Conservation (phyloP, 495 filamentous ascomycete species). For the Chaetomidium leptoderma region DNA sequence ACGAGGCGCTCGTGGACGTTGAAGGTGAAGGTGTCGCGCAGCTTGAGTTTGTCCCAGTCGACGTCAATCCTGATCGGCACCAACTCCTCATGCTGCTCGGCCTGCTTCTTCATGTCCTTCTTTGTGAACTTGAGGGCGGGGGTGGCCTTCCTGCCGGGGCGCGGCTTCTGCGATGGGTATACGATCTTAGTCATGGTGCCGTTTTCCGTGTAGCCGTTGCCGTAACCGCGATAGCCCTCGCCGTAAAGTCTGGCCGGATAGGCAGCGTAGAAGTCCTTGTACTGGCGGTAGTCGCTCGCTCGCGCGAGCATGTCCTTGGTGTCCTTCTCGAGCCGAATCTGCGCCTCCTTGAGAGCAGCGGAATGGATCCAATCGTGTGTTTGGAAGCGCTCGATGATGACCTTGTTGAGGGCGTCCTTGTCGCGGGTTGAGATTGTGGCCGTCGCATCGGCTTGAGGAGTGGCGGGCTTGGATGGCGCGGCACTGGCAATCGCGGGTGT, state of each 20-base stretch:
- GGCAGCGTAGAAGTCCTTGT: slow-evolving; percentile 49
- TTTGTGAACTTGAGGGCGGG: slow-evolving; percentile 64
- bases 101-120: slow-evolving; percentile 76
- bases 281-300: slow-evolving; percentile 50
- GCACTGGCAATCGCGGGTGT: slow-evolving; percentile 28
- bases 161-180: slow-evolving; percentile 69
- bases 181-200: slow-evolving; percentile 52
- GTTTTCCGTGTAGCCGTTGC: slow-evolving; percentile 74
- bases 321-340: slow-evolving; percentile 36
- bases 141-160: slow-evolving; percentile 69
- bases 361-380: slow-evolving; percentile 70
- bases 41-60: slow-evolving; percentile 91
- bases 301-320: slow-evolving; percentile 38
- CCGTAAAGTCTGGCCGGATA: slow-evolving; percentile 53
- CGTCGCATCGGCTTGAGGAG: slow-evolving; percentile 28
- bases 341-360: slow-evolving; percentile 52
- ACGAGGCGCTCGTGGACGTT: slow-evolving; percentile 89
- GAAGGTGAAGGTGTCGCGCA: slow-evolving; percentile 98
- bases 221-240: slow-evolving; percentile 82
- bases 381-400: slow-evolving; percentile 70
- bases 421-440: slow-evolving; percentile 36
- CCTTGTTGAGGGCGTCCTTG: slow-evolving; percentile 49
- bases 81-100: slow-evolving; percentile 83
- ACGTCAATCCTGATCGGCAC: slow-evolving; percentile 90
- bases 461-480: slow-evolving; percentile 32